Evolutionary conservation across 2,329 filamentous ascomycete species (phyloP).

Genomic region (Aspergillus proliferans): DNA sequence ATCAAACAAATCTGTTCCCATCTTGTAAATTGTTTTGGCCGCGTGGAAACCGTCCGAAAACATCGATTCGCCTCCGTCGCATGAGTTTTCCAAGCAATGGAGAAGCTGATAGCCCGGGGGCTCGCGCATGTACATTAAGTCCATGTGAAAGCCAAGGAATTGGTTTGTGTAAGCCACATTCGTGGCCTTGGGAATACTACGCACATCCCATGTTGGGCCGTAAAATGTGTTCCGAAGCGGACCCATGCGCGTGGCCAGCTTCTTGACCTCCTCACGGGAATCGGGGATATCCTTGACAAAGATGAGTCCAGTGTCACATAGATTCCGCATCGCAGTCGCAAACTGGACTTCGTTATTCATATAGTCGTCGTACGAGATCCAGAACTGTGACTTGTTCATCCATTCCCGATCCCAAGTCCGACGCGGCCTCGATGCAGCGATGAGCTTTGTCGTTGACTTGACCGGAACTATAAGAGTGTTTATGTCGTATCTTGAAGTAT

Average conservation of each 20-base stretch:
- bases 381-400: slow-evolving; percentile 43
- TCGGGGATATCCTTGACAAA: slow-evolving; percentile 71
- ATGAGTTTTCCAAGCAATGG: slow-evolving; percentile 79
- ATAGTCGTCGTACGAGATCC: slow-evolving; percentile 65
- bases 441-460: slow-evolving; percentile 12
- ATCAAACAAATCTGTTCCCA: slow-evolving; percentile 11
- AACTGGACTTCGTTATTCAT: slow-evolving; percentile 56
- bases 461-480: slow-evolving; percentile 8
- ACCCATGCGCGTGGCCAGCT: slow-evolving; percentile 67
- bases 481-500: slow-evolving; percentile 32
- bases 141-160: slow-evolving; percentile 84
- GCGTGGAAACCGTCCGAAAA: slow-evolving; percentile 73
- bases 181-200: slow-evolving; percentile 71
- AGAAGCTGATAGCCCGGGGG: slow-evolving; percentile 79
- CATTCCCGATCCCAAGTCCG: slow-evolving; percentile 31
- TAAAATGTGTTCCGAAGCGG: slow-evolving; percentile 83
- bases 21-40: slow-evolving; percentile 29
- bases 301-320: slow-evolving; percentile 65
- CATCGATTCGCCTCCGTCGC: slow-evolving; percentile 73
- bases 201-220: slow-evolving; percentile 83
- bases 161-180: slow-evolving; percentile 87
- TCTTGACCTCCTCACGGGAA: slow-evolving; percentile 57
- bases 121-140: slow-evolving; percentile 76
- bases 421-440: slow-evolving; percentile 21
- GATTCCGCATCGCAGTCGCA: slow-evolving; percentile 54